Percentiles rank a stretch among this genome's conserved stretches.
These are phyloP conservation scores for Fusarium circinatum DNA, from an alignment of 2,329 filamentous ascomycete species.

Conservation along the genomic window DNA sequence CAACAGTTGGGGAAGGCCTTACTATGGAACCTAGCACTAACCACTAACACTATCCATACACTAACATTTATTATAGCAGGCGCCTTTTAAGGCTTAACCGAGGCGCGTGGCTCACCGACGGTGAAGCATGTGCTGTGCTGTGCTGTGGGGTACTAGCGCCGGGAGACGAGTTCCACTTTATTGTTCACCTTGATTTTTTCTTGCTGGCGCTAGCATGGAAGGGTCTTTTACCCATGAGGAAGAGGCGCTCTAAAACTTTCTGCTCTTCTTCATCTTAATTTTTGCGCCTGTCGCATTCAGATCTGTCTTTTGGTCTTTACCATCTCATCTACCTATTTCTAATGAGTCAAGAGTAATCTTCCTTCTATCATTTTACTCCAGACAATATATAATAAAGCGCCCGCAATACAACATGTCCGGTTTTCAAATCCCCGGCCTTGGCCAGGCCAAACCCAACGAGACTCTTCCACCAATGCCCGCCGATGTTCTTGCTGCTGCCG, in stretches of 20 bases:
- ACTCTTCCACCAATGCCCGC: slow-evolving; percentile 52
- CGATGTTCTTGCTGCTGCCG: slow-evolving; percentile 47
- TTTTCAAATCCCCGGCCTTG: slow-evolving; percentile 57
- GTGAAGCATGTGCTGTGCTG: slow-evolving; percentile 9
- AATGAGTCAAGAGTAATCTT: neutral
- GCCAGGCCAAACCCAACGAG: slow-evolving; percentile 56
- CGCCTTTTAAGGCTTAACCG: neutral
- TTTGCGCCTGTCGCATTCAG: slow-evolving; percentile 24
- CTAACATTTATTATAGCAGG: slow-evolving; percentile 6
- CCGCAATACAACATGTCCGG: slow-evolving; percentile 49
- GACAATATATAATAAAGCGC: neutral
- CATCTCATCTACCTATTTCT: neutral
- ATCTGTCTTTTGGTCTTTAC: neutral
- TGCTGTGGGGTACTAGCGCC: slow-evolving; percentile 31
- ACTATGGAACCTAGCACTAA: neutral
- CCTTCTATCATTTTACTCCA: neutral
- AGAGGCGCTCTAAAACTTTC: slow-evolving; percentile 14
- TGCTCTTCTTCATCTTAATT: slow-evolving; percentile 2
- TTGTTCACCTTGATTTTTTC: slow-evolving; percentile 50
- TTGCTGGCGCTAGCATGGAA: slow-evolving; percentile 27
- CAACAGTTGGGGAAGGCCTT: slow-evolving; percentile 43
- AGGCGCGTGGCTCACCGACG: slow-evolving; percentile 31
- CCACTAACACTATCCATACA: neutral
- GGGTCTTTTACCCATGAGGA: slow-evolving; percentile 21
- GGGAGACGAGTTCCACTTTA: slow-evolving; percentile 26